Percentiles rank a stretch among this genome's conserved stretches.
phyloP scores from a whole-genome alignment of 371 early-diverging fungal species.

The Encephalitozoon hellem region DNA sequence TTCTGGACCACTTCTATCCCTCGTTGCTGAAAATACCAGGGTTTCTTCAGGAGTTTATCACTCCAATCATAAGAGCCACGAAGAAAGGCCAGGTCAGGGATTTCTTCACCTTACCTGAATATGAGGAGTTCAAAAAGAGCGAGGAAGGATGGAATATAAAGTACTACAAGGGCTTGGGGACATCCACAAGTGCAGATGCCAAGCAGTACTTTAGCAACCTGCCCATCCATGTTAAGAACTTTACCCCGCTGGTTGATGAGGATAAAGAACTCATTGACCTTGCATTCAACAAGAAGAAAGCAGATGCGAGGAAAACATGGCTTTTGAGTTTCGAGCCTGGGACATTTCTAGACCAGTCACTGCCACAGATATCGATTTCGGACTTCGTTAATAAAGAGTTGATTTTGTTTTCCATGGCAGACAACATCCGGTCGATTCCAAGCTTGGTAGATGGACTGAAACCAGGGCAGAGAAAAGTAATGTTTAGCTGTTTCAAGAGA shows the following conservation, averaged over 20 bases:
- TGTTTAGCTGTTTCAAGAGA: constrained; percentile 81
- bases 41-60: constrained; percentile 93
- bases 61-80: constrained; percentile 79
- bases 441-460: constrained; percentile 93
- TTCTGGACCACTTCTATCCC: constrained; percentile 92
- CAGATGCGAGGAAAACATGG: constrained; percentile 92
- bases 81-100: constrained; percentile 53
- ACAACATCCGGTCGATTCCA: constrained; percentile 92
- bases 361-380: constrained; percentile 68
- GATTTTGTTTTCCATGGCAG: constrained; percentile 89
- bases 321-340: constrained; percentile 74
- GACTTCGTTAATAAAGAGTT: constrained; percentile 96
- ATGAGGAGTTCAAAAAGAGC: constrained; percentile 68
- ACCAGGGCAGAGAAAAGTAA: constrained; percentile 93
- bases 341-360: constrained; percentile 79
- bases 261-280: constrained; percentile 79
- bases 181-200: constrained; percentile 78
- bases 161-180: constrained; percentile 98
- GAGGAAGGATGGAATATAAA: constrained; percentile 65
- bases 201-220: constrained; percentile 82
- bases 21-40: constrained; percentile 79
- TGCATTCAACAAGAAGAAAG: constrained; percentile 93
- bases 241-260: constrained; percentile 64
- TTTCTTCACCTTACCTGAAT: constrained; percentile 94
- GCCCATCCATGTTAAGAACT: constrained; percentile 74